Percentiles rank a stretch among this genome's conserved stretches.
Conservation (phyloP, 2,329 filamentous ascomycete genomes). For the Penicillium digitatum region DNA sequence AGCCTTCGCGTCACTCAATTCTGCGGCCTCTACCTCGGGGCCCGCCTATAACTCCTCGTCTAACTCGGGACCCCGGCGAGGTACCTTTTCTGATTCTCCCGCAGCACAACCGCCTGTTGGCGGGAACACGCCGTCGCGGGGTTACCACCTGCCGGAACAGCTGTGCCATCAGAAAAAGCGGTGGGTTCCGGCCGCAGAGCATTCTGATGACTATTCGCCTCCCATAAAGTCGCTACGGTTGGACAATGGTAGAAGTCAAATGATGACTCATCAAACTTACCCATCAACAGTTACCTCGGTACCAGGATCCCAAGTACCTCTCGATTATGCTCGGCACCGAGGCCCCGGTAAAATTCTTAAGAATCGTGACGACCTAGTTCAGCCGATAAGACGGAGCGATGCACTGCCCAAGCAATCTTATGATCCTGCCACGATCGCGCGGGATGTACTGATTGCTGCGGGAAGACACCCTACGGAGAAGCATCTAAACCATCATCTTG, state of each 20-base stretch:
- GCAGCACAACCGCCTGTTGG: not conserved
- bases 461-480: conserved; percentile 59
- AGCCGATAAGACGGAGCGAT: conserved; percentile 41
- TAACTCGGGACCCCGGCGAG: not conserved
- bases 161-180: not conserved
- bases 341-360: conserved; percentile 22
- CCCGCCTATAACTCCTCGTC: not conserved
- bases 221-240: not conserved
- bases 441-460: conserved; percentile 60
- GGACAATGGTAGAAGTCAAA: not conserved
- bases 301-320: conserved; percentile 6
- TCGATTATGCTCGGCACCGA: not conserved
- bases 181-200: not conserved
- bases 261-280: not conserved
- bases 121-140: not conserved
- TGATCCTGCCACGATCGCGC: conserved; percentile 59
- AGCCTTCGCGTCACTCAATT: not conserved
- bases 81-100: not conserved
- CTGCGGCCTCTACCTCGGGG: not conserved
- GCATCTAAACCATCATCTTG: conserved; percentile 58
- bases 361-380: conserved; percentile 39
- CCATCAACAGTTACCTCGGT: conserved; percentile 2
- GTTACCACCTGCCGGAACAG: not conserved
- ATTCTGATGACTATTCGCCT: not conserved
- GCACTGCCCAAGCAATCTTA: conserved; percentile 50